Conservation (phyloP, 2,329 filamentous ascomycete species). For the Alternaria brassicae region DNA sequence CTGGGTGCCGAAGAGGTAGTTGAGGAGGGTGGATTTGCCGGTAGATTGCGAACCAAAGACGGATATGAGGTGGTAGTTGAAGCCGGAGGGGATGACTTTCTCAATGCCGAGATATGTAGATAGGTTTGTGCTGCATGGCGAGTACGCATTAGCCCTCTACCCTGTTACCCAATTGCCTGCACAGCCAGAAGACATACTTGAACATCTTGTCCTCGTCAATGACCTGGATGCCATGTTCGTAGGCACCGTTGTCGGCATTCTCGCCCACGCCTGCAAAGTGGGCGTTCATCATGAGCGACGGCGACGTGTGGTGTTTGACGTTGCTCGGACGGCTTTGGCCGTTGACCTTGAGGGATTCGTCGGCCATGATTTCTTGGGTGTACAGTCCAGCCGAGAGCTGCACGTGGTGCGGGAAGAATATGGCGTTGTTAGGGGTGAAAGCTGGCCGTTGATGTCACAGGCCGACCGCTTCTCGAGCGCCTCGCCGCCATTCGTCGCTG, state of each 20-base stretch:
- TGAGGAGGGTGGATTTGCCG: conserved; percentile 95
- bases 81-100: conserved; percentile 84
- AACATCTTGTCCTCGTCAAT: conserved; percentile 96
- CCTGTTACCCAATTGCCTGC: not conserved
- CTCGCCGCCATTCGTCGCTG: conserved; percentile 39
- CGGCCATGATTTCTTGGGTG: conserved; percentile 38
- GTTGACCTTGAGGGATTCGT: conserved; percentile 42
- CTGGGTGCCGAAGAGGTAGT: conserved; percentile 91
- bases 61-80: conserved; percentile 99
- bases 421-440: conserved; percentile 36
- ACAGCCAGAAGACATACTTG: conserved; percentile 69
- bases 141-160: conserved; percentile 27
- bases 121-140: conserved; percentile 69
- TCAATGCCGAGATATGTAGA: conserved; percentile 82
- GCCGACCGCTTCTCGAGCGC: conserved; percentile 31
- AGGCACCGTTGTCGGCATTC: conserved; percentile 69
- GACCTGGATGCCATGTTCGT: conserved; percentile 94
- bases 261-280: conserved; percentile 77
- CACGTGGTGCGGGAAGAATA: conserved; percentile 44
- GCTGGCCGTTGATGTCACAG: conserved; percentile 50
- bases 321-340: conserved; percentile 47
- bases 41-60: conserved; percentile 99
- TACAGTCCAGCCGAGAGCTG: conserved; percentile 32
- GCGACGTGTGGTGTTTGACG: conserved; percentile 52
- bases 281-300: conserved; percentile 70